A percentile compares a stretch with the other conserved stretches of the same genome.
Evolutionary conservation across 306 rosid genomes (phyloP).

Genomic region (Rosa persica): DNA sequence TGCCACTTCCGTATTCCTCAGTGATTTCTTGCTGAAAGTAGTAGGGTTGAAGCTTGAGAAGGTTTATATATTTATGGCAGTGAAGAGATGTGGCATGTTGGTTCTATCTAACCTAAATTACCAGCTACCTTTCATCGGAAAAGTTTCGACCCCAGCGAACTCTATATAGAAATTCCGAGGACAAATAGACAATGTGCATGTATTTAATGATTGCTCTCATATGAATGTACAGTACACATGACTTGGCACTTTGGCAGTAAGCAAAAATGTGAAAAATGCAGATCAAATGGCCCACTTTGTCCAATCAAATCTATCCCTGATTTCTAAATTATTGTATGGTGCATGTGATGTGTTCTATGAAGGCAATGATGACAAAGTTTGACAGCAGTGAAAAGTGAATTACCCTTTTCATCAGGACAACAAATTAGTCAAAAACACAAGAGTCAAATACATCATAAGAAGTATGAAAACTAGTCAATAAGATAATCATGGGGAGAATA

Average conservation of each 20-base stretch:
- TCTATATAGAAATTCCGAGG: background rate
- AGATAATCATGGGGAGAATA: slow-evolving; percentile 4
- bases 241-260: background rate
- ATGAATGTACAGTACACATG: background rate
- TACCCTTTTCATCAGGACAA: background rate
- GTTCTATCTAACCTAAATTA: background rate
- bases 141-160: slow-evolving; percentile 4
- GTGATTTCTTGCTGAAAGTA: background rate
- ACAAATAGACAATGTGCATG: slow-evolving; percentile 4
- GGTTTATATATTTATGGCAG: background rate
- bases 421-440: background rate
- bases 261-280: background rate
- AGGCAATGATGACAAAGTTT: slow-evolving; percentile 18
- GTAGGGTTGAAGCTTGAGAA: background rate
- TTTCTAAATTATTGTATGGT: background rate
- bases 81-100: background rate
- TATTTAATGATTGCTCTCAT: slow-evolving; percentile 9
- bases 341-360: slow-evolving; percentile 11
- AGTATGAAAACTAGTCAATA: background rate
- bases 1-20: background rate
- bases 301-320: background rate
- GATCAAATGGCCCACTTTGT: background rate
- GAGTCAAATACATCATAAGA: slow-evolving; percentile 5
- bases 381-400: background rate
- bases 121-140: slow-evolving; percentile 16